These are phyloP conservation scores for Pseudogymnoascus sp. DNA, from an alignment of 2,329 filamentous ascomycete species.

Conservation along the genomic window DNA sequence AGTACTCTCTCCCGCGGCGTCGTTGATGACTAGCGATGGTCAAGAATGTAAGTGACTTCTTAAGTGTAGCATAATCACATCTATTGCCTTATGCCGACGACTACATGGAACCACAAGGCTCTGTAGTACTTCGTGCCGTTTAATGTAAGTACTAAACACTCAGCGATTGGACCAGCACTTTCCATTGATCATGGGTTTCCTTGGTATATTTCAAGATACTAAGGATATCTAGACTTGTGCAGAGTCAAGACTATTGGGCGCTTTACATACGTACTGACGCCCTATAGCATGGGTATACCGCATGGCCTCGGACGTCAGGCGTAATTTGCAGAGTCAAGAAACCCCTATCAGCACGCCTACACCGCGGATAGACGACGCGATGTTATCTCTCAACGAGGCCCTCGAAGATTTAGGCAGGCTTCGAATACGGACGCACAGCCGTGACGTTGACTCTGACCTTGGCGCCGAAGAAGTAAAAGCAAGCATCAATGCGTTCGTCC, in stretches of 20 bases:
- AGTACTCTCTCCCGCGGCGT: not conserved
- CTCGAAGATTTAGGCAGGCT: slow-evolving; percentile 4
- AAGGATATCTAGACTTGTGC: not conserved
- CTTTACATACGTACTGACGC: not conserved
- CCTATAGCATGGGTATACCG: slow-evolving; percentile 1
- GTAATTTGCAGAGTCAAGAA: slow-evolving; percentile 6
- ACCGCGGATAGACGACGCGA: slow-evolving; percentile 3
- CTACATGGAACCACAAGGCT: not conserved
- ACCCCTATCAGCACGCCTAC: not conserved
- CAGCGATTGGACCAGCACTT: not conserved
- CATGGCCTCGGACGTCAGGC: slow-evolving; percentile 5
- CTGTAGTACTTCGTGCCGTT: not conserved
- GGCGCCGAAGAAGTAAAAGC: not conserved
- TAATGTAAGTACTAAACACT: not conserved
- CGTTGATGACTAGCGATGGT: slow-evolving; percentile 2
- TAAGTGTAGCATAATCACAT: not conserved
- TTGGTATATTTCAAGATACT: not conserved
- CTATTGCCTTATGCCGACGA: not conserved
- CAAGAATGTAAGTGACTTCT: not conserved
- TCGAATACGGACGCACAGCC: not conserved
- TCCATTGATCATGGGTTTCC: not conserved
- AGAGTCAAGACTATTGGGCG: not conserved
- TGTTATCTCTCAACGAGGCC: not conserved
- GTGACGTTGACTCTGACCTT: not conserved
- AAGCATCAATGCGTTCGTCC: not conserved